Evolutionary conservation across 768 basidiomycete species (phyloP), one percentile per base, ranked within the genome.

Genomic region (Suillus plorans): DNA sequence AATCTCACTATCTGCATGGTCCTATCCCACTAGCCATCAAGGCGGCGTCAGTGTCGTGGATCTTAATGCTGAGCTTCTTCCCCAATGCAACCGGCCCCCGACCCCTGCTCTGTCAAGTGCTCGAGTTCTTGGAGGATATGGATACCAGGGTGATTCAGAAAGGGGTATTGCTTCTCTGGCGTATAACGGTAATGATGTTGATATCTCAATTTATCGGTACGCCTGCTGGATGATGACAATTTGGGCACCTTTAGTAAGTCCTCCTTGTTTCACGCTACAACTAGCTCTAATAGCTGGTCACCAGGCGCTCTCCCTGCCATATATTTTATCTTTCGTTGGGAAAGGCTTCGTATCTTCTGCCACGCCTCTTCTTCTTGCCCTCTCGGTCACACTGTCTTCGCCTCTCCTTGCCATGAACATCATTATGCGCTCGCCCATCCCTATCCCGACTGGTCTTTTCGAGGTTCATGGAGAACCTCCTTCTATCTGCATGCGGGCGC

Each of bases 81-180:
- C 76, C 3, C 72, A 78, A 3, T 68, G 74, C 20, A 81, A 82
- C 36, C 83, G 83, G 28, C 82, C 86, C 3, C 69, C 71, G 20
- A 86, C 86, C 0, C 85, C 88, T 18, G 82, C 81, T 16, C 72
- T 90, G 70, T 81, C 84, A 1, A 83, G 80, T 57, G 85, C 86
- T 20, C 85, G 84, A 64, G 90, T 90, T 13, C 78, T 90, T 42
- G 89, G 88, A 50, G 89, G 88, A 1, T 89, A 91, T 74, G 87
- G 87, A 3, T 89, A 85, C 66, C 79, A 80, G n/a, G 80, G 80
- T 5, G 82, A 84, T 63, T 81, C 81, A 8, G 89, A 89, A 77
- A 88, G 83, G 69, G 84, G 84, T 14, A 76, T 86, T 22, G 72
- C 77, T 9, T 78, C 83, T 37, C 70, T 85, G 47, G 80, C 85